phyloP scores from a whole-genome alignment of 371 early-diverging fungal genomes.

The Chytridium lagenaria region DNA sequence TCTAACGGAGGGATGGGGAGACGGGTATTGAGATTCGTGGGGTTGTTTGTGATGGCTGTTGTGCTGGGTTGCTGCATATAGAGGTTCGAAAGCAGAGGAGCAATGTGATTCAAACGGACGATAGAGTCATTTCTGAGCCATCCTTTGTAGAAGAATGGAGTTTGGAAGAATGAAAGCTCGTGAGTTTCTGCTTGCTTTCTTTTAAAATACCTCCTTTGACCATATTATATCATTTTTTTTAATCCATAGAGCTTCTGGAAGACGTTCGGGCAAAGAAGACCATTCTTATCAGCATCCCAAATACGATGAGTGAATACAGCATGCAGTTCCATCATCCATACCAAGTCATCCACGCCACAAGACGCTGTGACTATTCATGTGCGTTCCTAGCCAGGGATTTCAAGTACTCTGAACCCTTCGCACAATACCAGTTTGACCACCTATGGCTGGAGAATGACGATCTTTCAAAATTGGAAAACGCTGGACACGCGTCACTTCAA shows the following conservation, averaged over 20 bases:
- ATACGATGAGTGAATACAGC: neutral
- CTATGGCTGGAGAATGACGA: neutral
- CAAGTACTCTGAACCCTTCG: neutral
- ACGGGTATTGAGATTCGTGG: neutral
- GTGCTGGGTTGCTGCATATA: too few relatives aligned
- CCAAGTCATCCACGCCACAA: constrained; percentile 4
- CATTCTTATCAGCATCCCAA: constrained; percentile 8
- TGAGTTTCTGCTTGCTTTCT: neutral
- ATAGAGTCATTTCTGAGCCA: too few relatives aligned
- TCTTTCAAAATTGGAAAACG: neutral
- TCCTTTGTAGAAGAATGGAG: neutral
- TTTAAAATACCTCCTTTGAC: neutral
- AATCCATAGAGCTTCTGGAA: neutral
- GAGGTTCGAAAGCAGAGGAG: neutral
- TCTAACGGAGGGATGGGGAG: neutral
- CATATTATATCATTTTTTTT: neutral
- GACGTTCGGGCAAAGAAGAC: neutral
- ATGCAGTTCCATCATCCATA: constrained; percentile 14
- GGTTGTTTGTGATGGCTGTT: neutral
- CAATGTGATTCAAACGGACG: too few relatives aligned
- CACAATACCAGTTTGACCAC: constrained; percentile 16
- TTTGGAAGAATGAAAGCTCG: neutral
- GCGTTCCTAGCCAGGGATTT: neutral
- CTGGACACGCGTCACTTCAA: neutral
- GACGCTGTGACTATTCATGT: constrained; percentile 8